Percentiles rank a stretch among this genome's conserved stretches.
Conservation (phyloP, 2,329 filamentous ascomycete genomes). For the Aspergillus ustus region DNA sequence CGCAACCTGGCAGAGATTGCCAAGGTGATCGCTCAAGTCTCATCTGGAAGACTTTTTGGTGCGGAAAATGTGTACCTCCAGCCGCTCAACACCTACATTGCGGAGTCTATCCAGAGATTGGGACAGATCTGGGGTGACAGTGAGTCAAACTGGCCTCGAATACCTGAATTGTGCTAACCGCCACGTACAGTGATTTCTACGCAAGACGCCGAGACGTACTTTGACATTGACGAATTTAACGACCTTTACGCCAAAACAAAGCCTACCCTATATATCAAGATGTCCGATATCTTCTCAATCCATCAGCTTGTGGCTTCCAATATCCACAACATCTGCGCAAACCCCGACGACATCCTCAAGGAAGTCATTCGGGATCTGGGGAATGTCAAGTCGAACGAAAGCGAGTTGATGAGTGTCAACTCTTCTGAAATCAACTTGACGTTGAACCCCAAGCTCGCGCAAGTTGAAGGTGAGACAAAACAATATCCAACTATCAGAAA, state of each 20-base stretch:
- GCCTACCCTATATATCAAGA: constrained; percentile 98
- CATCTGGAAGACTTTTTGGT: constrained; percentile 86
- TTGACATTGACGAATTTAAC: constrained; percentile 98
- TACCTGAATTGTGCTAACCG: constrained; percentile 37
- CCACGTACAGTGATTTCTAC: constrained; percentile 71
- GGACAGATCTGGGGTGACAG: constrained; percentile 72
- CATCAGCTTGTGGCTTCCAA: constrained; percentile 86
- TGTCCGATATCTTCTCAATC: constrained; percentile 95
- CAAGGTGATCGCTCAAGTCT: constrained; percentile 88
- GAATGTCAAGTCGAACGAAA: constrained; percentile 95
- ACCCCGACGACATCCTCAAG: constrained; percentile 82
- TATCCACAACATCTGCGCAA: constrained; percentile 75
- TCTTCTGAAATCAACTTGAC: constrained; percentile 90
- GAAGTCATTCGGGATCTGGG: constrained; percentile 94
- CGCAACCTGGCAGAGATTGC: constrained; percentile 87
- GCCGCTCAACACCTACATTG: constrained; percentile 88
- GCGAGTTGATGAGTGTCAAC: constrained; percentile 83
- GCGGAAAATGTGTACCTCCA: constrained; percentile 95
- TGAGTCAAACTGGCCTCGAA: constrained; percentile 41
- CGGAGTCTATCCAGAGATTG: constrained; percentile 80
- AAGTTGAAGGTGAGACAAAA: constrained; percentile 66
- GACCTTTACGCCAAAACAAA: constrained; percentile 96
- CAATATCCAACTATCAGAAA: background rate
- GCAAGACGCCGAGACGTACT: constrained; percentile 84
- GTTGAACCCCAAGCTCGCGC: constrained; percentile 84